Percentiles rank a stretch among this genome's conserved stretches.
Conservation (phyloP, 179 eudicot genomes). For the Beta corolliflora region DNA sequence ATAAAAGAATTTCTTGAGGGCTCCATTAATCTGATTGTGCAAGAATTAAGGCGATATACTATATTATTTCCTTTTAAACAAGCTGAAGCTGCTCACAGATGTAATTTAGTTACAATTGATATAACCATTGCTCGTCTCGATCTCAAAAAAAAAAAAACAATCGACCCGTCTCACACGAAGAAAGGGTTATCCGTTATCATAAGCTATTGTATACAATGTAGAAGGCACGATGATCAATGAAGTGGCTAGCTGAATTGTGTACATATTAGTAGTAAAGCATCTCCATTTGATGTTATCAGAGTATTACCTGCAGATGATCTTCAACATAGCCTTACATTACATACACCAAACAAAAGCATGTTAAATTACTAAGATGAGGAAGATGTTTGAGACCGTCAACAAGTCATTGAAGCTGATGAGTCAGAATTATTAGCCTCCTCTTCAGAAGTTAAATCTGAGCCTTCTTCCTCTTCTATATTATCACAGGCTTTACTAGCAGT, state of each 20-base stretch:
- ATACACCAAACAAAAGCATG: background rate
- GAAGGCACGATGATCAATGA: background rate
- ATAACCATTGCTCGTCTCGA: no score
- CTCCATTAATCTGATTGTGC: no score
- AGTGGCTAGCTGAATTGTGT: background rate
- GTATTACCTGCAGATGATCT: background rate
- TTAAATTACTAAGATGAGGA: background rate
- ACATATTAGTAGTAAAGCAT: background rate
- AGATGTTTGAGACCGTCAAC: background rate
- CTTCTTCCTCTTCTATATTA: conserved; percentile 55
- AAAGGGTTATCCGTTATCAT: background rate
- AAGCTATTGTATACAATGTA: background rate
- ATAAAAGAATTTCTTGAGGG: no score
- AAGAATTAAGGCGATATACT: no score
- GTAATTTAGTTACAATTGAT: no score
- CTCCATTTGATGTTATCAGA: background rate
- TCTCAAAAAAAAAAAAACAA: no score
- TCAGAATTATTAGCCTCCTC: conserved; percentile 57
- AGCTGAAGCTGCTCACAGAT: no score
- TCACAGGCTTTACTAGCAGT: conserved; percentile 47
- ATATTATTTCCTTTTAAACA: no score
- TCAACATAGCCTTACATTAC: background rate
- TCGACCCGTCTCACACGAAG: background rate
- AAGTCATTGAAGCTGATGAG: conserved; percentile 23
- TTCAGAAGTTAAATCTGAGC: conserved; percentile 70